These are phyloP conservation scores for Cadophora sp. DNA, from an alignment of 2,329 filamentous ascomycete species.

Conservation along the genomic window DNA sequence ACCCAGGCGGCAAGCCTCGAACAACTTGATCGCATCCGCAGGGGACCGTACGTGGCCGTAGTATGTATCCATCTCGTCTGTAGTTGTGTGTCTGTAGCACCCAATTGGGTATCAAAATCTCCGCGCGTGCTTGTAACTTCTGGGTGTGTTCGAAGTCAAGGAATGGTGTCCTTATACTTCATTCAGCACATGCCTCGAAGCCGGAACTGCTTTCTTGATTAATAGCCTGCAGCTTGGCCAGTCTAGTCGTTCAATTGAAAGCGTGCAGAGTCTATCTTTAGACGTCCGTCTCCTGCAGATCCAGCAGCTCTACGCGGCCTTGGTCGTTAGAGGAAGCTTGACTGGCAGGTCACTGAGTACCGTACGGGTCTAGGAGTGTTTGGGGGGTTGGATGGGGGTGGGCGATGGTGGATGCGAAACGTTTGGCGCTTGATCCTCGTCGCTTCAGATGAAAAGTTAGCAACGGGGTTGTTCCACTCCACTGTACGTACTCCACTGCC, in stretches of 20 bases:
- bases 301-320: slow-evolving; percentile 24
- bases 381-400: slow-evolving; percentile 32
- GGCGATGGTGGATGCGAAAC: slow-evolving; percentile 37
- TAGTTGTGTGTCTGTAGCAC: slow-evolving; percentile 15
- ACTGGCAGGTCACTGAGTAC: slow-evolving; percentile 23
- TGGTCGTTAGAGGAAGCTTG: slow-evolving; percentile 36
- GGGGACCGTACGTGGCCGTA: slow-evolving; percentile 95
- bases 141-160: slow-evolving; percentile 9
- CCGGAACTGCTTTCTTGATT: neutral
- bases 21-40: slow-evolving; percentile 96
- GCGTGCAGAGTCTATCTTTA: slow-evolving; percentile 9
- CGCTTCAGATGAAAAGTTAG: slow-evolving; percentile 44
- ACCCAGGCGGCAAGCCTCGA: slow-evolving; percentile 92
- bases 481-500: neutral
- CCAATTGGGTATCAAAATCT: slow-evolving; percentile 25
- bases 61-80: slow-evolving; percentile 86
- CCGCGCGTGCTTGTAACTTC: neutral
- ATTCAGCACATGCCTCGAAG: slow-evolving; percentile 20
- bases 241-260: neutral
- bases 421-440: slow-evolving; percentile 35
- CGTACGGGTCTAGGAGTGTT: slow-evolving; percentile 19
- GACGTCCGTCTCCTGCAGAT: slow-evolving; percentile 12
- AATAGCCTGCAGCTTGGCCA: neutral
- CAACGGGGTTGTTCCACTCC: slow-evolving; percentile 32
- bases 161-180: slow-evolving; percentile 13